Evolutionary conservation across 169 alveolate species (phyloP).

Genomic region (Cystoisospora suis): DNA sequence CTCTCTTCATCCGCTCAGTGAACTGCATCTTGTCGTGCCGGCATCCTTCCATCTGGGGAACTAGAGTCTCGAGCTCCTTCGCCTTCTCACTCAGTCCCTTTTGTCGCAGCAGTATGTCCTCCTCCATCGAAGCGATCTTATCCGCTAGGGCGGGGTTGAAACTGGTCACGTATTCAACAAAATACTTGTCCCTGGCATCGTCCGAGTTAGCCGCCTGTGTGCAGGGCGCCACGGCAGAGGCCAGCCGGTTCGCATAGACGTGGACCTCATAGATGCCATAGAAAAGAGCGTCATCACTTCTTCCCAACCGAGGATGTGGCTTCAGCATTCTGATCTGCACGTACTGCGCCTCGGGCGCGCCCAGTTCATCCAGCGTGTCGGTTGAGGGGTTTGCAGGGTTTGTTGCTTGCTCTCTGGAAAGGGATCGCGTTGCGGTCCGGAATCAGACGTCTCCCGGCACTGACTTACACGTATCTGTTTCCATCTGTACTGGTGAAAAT

Average conservation of each 20-base stretch:
- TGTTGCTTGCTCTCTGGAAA: conserved; percentile 49
- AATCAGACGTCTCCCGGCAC: background rate
- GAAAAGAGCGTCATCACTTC: conserved; percentile 77
- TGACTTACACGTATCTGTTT: conserved; percentile 71
- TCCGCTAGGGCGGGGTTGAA: conserved; percentile 79
- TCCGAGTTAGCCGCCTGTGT: conserved; percentile 87
- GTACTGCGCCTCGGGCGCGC: conserved; percentile 76
- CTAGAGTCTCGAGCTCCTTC: conserved; percentile 77
- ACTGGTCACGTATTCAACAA: conserved; percentile 82
- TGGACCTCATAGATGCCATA: conserved; percentile 87
- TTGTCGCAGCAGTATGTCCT: conserved; percentile 79
- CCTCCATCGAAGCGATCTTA: conserved; percentile 79
- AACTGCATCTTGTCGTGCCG: conserved; percentile 74
- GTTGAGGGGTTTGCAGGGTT: conserved; percentile 80
- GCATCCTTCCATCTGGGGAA: conserved; percentile 80
- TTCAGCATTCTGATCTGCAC: conserved; percentile 81
- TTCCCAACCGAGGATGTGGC: conserved; percentile 88
- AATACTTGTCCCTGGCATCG: conserved; percentile 91
- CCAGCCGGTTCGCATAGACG: conserved; percentile 82
- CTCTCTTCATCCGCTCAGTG: conserved; percentile 72
- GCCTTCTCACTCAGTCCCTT: conserved; percentile 76
- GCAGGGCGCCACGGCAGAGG: conserved; percentile 83
- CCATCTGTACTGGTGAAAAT: conserved; percentile 84
- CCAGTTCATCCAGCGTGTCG: conserved; percentile 79
- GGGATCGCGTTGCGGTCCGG: background rate